Percentiles rank a stretch among this genome's conserved stretches.
phyloP scores from a whole-genome alignment of 108 stramenopile genomes.

The Skeletonema marinoi region DNA sequence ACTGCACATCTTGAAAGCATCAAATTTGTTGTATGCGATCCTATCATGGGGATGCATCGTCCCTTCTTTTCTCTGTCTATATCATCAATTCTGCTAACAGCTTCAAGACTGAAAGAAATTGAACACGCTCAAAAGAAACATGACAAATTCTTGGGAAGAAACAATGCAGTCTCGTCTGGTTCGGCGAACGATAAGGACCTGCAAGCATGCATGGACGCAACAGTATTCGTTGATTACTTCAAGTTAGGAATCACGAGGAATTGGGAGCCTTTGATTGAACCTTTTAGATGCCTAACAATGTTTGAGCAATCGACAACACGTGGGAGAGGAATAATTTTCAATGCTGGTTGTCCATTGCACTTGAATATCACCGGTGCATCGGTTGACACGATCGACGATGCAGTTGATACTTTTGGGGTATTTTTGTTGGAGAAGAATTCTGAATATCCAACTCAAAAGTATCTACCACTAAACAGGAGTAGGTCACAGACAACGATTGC shows the following conservation, averaged over 20 bases:
- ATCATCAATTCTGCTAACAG: conserved; percentile 48
- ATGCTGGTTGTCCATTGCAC: conserved; percentile 80
- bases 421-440: conserved; percentile 13
- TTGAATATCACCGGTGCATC: conserved; percentile 85
- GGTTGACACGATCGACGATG: conserved; percentile 81
- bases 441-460: neutral
- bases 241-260: conserved; percentile 90
- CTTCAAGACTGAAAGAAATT: conserved; percentile 54
- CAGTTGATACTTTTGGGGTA: conserved; percentile 57
- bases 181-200: conserved; percentile 14
- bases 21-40: conserved; percentile 73
- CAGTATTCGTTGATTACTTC: conserved; percentile 91
- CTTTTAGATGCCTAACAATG: conserved; percentile 64
- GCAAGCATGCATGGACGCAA: conserved; percentile 27
- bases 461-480: neutral
- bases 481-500: neutral
- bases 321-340: conserved; percentile 73
- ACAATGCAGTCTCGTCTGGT: neutral
- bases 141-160: conserved; percentile 5
- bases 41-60: conserved; percentile 74
- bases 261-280: conserved; percentile 95
- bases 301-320: conserved; percentile 66
- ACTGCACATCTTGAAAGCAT: conserved; percentile 51
- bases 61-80: conserved; percentile 56
- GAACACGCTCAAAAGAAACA: conserved; percentile 12